Evolutionary conservation across 257 asterid species (phyloP).

Genomic region (Scutellaria minor): DNA sequence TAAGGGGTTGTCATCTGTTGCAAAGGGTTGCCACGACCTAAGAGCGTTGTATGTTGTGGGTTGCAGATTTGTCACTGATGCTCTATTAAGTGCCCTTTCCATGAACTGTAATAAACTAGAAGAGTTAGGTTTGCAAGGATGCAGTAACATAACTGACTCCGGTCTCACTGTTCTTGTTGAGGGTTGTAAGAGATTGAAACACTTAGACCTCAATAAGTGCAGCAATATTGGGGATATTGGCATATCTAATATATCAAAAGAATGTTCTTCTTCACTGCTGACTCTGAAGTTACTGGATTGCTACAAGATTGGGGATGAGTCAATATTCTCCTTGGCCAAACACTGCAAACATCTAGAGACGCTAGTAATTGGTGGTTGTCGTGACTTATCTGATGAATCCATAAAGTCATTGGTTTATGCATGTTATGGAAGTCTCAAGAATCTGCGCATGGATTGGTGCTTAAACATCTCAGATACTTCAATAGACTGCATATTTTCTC

Average conservation of each 20-base stretch:
- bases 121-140: constrained; percentile 77
- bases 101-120: constrained; percentile 68
- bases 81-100: constrained; percentile 67
- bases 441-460: constrained; percentile 98
- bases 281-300: constrained; percentile 83
- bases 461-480: constrained; percentile 68
- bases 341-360: constrained; percentile 71
- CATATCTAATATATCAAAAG: constrained; percentile 59
- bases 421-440: constrained; percentile 63
- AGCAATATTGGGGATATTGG: constrained; percentile 75
- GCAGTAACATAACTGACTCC: constrained; percentile 70
- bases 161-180: constrained; percentile 75
- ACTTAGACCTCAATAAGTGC: constrained; percentile 81
- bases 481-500: constrained; percentile 52
- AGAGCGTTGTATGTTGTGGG: constrained; percentile 69
- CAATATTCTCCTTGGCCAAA: constrained; percentile 61
- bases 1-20: constrained; percentile 78
- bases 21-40: constrained; percentile 68
- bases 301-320: constrained; percentile 72
- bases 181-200: constrained; percentile 76
- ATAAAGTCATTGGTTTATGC: constrained; percentile 66
- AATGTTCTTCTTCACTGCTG: constrained; percentile 64
- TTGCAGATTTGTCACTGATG: constrained; percentile 77
- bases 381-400: constrained; percentile 68
- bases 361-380: constrained; percentile 85